Percentiles rank a stretch among this genome's conserved stretches.
Conservation (phyloP, 164 flowering plant species). For the Tetrastigma voinierianum region DNA sequence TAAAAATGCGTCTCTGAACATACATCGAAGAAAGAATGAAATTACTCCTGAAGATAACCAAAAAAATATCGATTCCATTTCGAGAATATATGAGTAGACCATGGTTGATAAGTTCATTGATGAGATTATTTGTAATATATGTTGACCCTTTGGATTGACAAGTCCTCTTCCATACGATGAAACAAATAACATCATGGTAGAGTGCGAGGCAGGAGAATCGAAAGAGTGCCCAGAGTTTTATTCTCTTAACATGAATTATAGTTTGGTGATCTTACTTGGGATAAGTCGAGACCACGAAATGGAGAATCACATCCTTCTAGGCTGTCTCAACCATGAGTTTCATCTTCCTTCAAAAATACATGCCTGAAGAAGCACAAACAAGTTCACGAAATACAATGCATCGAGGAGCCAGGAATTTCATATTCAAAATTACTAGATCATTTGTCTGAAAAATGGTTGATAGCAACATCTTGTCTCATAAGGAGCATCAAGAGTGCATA, state of each 20-base stretch:
- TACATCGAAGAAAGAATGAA: no score
- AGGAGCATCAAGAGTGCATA: no score
- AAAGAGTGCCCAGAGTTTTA: neutral
- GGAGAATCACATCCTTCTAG: conserved; percentile 59
- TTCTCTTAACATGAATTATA: neutral
- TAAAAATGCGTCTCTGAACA: no score
- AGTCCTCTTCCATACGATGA: conserved; percentile 70
- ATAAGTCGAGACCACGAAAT: conserved; percentile 70
- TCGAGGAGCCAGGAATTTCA: no score
- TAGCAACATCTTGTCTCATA: no score
- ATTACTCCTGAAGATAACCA: no score
- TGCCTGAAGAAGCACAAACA: no score
- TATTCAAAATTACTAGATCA: no score
- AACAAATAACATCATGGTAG: neutral
- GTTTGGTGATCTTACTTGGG: conserved; percentile 35
- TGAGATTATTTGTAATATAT: conserved; percentile 74
- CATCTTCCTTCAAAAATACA: conserved; percentile 47
- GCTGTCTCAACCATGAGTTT: conserved; percentile 47
- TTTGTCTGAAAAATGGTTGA: no score
- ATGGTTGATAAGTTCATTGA: conserved; percentile 44
- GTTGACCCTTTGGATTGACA: conserved; percentile 66
- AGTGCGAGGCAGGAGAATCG: no score
- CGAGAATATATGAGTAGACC: conserved; percentile 24
- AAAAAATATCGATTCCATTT: neutral
- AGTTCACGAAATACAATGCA: no score